phyloP scores from a whole-genome alignment of 257 asterid genomes.

The Anisodus acutangulus region DNA sequence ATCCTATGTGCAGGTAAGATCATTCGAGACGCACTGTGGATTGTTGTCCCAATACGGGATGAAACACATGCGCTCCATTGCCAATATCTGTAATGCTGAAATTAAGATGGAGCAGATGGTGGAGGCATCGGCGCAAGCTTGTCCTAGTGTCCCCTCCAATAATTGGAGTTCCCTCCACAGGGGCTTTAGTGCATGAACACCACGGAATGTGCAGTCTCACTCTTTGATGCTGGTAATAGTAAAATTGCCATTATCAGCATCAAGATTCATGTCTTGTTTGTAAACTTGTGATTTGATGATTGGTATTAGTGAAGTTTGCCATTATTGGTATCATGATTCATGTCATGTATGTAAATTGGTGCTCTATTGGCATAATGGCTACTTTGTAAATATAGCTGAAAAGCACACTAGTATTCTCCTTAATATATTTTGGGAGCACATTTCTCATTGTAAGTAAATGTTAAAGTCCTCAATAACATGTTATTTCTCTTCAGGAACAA shows the following conservation, averaged over 20 bases:
- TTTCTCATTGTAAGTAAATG: not conserved
- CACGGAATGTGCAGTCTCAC: not conserved
- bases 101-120: conserved; percentile 69
- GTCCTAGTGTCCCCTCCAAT: conserved; percentile 67
- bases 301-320: not conserved
- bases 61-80: conserved; percentile 92
- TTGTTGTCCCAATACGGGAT: conserved; percentile 88
- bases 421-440: not conserved
- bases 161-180: conserved; percentile 75
- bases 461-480: not conserved
- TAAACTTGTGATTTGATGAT: not conserved
- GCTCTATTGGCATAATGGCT: conserved; percentile 9
- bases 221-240: not conserved
- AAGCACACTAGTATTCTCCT: not conserved
- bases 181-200: conserved; percentile 85
- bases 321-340: not conserved
- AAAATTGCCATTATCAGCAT: not conserved
- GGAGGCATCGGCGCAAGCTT: conserved; percentile 80
- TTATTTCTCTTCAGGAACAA: not conserved
- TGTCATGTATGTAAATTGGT: not conserved
- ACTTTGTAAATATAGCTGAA: not conserved
- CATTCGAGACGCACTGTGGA: conserved; percentile 80
- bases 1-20: conserved; percentile 35
- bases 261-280: not conserved
- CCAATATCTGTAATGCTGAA: conserved; percentile 87